These are phyloP conservation scores for Oemleria cerasiformis DNA, from an alignment of 306 rosid genomes.

Conservation along the genomic window DNA sequence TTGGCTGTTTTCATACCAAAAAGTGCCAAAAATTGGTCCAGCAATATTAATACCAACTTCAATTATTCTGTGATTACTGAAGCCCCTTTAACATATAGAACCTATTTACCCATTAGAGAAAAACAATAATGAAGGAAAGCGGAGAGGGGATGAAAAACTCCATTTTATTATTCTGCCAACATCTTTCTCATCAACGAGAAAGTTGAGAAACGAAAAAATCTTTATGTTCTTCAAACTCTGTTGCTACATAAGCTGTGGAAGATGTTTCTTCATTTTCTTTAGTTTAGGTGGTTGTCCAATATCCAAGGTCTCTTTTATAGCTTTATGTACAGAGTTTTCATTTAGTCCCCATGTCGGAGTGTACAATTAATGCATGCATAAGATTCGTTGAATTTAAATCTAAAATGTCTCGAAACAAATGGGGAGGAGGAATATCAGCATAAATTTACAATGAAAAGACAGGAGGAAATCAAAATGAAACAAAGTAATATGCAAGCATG, in stretches of 20 bases:
- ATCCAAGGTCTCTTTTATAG: neutral
- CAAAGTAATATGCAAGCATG: neutral
- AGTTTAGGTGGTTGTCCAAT: neutral
- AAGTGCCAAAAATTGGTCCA: neutral
- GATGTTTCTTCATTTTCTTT: too few species aligned
- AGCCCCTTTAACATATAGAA: neutral
- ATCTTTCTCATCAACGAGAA: neutral
- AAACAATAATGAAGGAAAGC: neutral
- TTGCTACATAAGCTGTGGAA: neutral
- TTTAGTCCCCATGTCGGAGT: neutral
- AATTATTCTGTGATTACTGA: neutral
- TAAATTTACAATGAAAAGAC: neutral
- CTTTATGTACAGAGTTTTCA: neutral
- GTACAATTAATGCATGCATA: neutral
- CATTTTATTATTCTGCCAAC: neutral
- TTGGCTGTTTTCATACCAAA: neutral
- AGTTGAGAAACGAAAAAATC: neutral
- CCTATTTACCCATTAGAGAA: neutral
- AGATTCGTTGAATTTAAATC: neutral
- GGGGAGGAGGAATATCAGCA: neutral
- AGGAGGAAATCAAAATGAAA: neutral
- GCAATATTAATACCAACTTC: neutral
- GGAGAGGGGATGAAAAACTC: neutral
- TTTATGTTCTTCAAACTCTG: neutral
- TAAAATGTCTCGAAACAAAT: neutral